These are phyloP conservation scores for Penicillium crustosum DNA, from an alignment of 2,329 filamentous ascomycete species.

Conservation along the genomic window DNA sequence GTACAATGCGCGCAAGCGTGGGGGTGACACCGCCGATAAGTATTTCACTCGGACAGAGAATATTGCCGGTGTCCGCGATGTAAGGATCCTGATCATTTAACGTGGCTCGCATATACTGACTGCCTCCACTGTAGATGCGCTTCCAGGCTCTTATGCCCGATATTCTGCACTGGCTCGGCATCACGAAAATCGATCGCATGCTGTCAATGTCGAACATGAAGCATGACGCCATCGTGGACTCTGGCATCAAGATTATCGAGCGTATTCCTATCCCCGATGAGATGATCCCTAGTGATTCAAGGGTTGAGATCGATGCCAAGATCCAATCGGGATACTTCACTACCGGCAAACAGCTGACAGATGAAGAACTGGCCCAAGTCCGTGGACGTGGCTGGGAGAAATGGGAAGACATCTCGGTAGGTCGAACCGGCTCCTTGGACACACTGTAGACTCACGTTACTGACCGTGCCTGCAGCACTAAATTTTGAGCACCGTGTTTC, in stretches of 20 bases:
- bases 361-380: slow-evolving; percentile 80
- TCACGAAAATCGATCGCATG: slow-evolving; percentile 98
- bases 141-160: slow-evolving; percentile 99
- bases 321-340: slow-evolving; percentile 90
- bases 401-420: slow-evolving; percentile 48
- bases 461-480: slow-evolving; percentile 20
- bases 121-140: slow-evolving; percentile 66
- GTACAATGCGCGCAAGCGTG: slow-evolving; percentile 52
- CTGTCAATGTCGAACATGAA: slow-evolving; percentile 90
- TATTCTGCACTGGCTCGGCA: slow-evolving; percentile 96
- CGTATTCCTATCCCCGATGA: slow-evolving; percentile 89
- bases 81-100: slow-evolving; percentile 17
- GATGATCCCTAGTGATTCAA: slow-evolving; percentile 88
- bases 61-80: slow-evolving; percentile 86
- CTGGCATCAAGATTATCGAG: slow-evolving; percentile 73
- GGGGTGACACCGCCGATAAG: slow-evolving; percentile 42
- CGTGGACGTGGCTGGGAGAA: slow-evolving; percentile 91
- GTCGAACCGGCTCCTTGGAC: slow-evolving; percentile 2
- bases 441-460: not conserved
- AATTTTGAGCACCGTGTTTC: not conserved
- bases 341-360: slow-evolving; percentile 82
- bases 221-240: slow-evolving; percentile 52
- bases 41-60: slow-evolving; percentile 99
- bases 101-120: slow-evolving; percentile 13
- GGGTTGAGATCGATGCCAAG: slow-evolving; percentile 99